Evolutionary conservation across 176 grass and related monocot genomes (phyloP), one percentile per base, ranked within the genome.

Genomic region (Musa beccarii): DNA sequence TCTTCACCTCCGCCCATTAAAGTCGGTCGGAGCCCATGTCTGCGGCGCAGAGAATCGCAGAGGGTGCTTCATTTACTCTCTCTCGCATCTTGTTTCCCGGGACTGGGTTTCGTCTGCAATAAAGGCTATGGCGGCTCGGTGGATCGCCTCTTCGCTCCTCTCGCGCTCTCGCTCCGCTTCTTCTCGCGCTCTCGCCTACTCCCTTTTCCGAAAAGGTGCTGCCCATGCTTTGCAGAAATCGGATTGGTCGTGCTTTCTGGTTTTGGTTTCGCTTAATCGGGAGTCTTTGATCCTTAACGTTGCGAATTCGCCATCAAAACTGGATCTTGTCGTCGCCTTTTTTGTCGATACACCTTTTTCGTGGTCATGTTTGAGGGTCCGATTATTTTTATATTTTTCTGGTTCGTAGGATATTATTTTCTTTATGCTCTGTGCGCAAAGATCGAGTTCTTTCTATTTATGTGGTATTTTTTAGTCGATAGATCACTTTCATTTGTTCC

Each of bases 81-180:
- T 43, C 34, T 43, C 34, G 34, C 34, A 43, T 43, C 34, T 43
- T 43, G 15, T 1, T 21, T 20, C 68, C 10, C 10, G 9, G 63
- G 28, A 62, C 59, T 8, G 17, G n/a, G 20, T 13, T 70, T 21
- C 16, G 23, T 1, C 14, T 3, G 43, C 68, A 51, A 10, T 74
- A 53, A 74, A 54, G 51, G 72, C 72, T 7, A 74, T 74, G 72
- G 72, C 72, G 72, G 72, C 52, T 56, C 72, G 72, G 23, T 26
- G 52, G 52, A 74, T 74, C 22, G 72, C 52, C 3, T 53, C 72
- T 10, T 54, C 52, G 34, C 53, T 74, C 7, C 72, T 54, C 23
- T 56, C 72, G 20, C 72, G 72, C 52, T 55, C 72, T 22, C 52
- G 51, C 23, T 25, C 7, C 9, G 34, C 68, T 55, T 73, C 20